Evolutionary conservation across 2,329 filamentous ascomycete genomes (phyloP).

Genomic region (Myriosclerotinia scirpicola): DNA sequence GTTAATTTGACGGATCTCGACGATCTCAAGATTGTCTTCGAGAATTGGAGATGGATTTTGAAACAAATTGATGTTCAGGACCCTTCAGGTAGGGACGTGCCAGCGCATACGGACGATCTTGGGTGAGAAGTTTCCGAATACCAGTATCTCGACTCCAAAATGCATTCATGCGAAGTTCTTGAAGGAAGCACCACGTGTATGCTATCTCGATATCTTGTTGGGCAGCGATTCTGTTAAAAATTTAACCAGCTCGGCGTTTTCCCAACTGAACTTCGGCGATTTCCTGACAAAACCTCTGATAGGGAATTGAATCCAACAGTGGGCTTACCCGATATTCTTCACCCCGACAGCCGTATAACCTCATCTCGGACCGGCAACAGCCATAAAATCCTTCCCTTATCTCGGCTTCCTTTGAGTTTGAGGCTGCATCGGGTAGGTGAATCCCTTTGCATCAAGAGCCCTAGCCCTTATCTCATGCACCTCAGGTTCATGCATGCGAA

Average conservation of each 20-base stretch:
- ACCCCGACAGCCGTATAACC: background rate
- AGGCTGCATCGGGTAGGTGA: background rate
- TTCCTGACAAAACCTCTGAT: background rate
- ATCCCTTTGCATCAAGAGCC: background rate
- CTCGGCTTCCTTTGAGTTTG: constrained; percentile 5
- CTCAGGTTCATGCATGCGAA: constrained; percentile 6
- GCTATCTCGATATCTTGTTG: background rate
- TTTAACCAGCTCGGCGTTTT: background rate
- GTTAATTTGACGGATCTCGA: background rate
- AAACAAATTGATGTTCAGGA: background rate
- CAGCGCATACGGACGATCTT: too few species aligned
- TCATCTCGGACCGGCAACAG: background rate
- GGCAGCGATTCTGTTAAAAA: background rate
- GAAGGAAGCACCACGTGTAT: background rate
- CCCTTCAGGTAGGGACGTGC: too few species aligned
- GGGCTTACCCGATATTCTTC: background rate
- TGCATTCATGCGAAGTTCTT: background rate
- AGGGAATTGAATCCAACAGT: background rate
- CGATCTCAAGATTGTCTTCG: background rate
- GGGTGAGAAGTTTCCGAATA: background rate
- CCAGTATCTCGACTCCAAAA: background rate
- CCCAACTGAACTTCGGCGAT: background rate
- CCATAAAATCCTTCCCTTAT: background rate
- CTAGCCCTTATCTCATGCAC: constrained; percentile 1
- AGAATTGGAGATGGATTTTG: background rate